phyloP scores from a whole-genome alignment of 257 asterid genomes.

The Orobanche coerulescens region DNA sequence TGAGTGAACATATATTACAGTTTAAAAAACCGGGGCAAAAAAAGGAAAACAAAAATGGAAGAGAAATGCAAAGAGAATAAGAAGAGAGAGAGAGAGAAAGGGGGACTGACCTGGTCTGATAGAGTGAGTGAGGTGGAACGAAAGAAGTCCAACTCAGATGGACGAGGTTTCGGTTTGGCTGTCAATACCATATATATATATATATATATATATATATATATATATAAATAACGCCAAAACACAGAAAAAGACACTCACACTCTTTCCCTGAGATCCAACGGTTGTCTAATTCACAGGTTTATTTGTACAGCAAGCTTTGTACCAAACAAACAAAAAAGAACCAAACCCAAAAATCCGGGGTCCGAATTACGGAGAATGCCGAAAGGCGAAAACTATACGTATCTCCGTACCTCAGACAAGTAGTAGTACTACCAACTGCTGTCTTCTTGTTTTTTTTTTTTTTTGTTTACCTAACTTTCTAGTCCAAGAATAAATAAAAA shows the following conservation, averaged over 20 bases:
- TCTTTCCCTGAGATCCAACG: constrained; percentile 13
- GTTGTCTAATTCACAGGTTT: constrained; percentile 4
- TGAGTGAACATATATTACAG: background rate
- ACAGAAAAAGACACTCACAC: background rate
- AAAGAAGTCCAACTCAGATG: constrained; percentile 27
- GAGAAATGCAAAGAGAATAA: constrained; percentile 14
- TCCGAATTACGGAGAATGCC: background rate
- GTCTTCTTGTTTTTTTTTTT: background rate
- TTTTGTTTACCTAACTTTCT: background rate
- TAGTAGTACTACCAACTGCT: background rate
- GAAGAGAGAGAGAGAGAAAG: constrained; percentile 23
- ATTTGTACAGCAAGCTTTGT: background rate
- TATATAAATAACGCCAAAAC: constrained; percentile 12
- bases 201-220: too few relatives aligned
- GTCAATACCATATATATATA: constrained; percentile 1
- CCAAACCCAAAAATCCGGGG: constrained; percentile 6
- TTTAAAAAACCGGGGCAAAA: background rate
- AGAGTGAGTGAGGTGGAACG: constrained; percentile 32
- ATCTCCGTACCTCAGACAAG: background rate
- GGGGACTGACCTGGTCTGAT: constrained; percentile 26
- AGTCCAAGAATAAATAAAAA: background rate
- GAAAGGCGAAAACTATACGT: background rate
- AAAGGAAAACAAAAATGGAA: constrained; percentile 10
- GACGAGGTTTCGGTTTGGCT: constrained; percentile 7
- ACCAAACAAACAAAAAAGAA: background rate